Evolutionary conservation across 2,329 filamentous ascomycete genomes (phyloP), one percentile per base, ranked within the genome.

Genomic region (Aspergillus awamori): DNA sequence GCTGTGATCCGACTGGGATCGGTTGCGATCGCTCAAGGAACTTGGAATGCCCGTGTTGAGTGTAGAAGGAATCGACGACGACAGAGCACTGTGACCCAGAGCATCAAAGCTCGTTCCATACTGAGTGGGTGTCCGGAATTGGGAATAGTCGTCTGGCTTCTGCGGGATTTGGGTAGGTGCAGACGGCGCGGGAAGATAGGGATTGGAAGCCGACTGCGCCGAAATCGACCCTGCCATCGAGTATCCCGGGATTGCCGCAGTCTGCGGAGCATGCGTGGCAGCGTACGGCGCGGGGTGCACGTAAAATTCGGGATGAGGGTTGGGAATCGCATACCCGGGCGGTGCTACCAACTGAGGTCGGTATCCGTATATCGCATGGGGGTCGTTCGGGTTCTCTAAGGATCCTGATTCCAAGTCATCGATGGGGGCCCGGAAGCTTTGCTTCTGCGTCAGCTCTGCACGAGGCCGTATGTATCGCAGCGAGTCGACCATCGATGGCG

Each of bases 371-470:
- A 77, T 51, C 3, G 72, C 66, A 59, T 79, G 75, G 1, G 76
- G 74, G 58, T 80, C 77, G 36, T 71, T 71, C 17, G 74, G 64
- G 55, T 71, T 76, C 45, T 81, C 78, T 52, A 80, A 63, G 13
- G 66, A 65, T n/a, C 64, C 68, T 6, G 77, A 72, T 55, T 87
- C 85, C 2, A 83, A 71, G 52, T 90, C 87, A 56, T 90, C 86
- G 33, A 90, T 81, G 0, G 87, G 86, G 0, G 86, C 81, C 8
- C 88, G 84, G 76, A 91, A 91, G 74, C 86, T 90, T 68, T 89
- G 86, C 54, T 84, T 83, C 15, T 82, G 82, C 45, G 87, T 79
- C 28, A 91, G 79, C 56, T 88, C 85, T 0, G 72, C 61, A 4
- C 88, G 84, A 11, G 87, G 87, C 6, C 80, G 75, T 30, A 89